Evolutionary conservation across 1,284 basidiomycete genomes (phyloP).

Genomic region (Ustilago sp.): DNA sequence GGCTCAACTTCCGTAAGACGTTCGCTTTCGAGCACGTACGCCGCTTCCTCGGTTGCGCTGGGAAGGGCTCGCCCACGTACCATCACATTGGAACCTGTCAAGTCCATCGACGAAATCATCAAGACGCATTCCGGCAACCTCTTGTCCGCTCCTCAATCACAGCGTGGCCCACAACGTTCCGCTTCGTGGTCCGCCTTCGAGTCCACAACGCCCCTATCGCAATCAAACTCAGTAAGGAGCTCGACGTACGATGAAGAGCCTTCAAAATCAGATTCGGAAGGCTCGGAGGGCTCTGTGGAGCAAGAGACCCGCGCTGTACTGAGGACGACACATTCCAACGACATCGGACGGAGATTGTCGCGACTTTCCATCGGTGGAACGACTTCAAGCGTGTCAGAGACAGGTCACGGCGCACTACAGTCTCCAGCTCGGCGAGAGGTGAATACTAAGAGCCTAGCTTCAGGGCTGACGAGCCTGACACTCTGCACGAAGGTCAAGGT

Average conservation of each 20-base stretch:
- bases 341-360: slow-evolving; percentile 9
- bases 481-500: slow-evolving; percentile 82
- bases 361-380: background rate
- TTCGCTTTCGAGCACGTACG: slow-evolving; percentile 26
- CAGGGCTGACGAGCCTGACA: slow-evolving; percentile 85
- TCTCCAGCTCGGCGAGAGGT: background rate
- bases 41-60: slow-evolving; percentile 35
- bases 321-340: background rate
- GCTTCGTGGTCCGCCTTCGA: slow-evolving; percentile 47
- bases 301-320: slow-evolving; percentile 24
- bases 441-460: slow-evolving; percentile 35
- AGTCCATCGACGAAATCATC: slow-evolving; percentile 70
- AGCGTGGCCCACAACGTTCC: slow-evolving; percentile 53
- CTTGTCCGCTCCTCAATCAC: slow-evolving; percentile 47
- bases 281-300: slow-evolving; percentile 30
- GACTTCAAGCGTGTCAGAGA: background rate
- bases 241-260: background rate
- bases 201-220: slow-evolving; percentile 10
- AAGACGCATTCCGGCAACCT: slow-evolving; percentile 66
- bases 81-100: slow-evolving; percentile 22
- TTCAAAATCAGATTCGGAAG: slow-evolving; percentile 13
- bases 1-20: background rate
- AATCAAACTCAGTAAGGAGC: background rate
- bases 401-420: background rate
- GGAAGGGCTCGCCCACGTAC: slow-evolving; percentile 14